phyloP scores from a whole-genome alignment of 495 filamentous ascomycete genomes.

The Penicillium daleae region DNA sequence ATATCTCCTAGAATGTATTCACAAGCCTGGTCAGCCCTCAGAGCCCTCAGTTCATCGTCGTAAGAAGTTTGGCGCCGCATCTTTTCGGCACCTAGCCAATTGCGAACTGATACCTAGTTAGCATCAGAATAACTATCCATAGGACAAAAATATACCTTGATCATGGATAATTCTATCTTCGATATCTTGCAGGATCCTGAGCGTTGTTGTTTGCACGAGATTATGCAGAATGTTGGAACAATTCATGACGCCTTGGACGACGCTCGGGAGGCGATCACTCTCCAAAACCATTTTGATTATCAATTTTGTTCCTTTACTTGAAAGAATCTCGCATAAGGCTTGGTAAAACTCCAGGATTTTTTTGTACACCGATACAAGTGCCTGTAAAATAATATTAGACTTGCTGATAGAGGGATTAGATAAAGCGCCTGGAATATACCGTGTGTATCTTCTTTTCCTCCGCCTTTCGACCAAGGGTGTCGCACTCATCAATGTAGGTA shows the following conservation, averaged over 20 bases:
- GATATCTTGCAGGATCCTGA: neutral
- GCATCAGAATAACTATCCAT: too few relatives aligned
- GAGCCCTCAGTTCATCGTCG: too few relatives aligned
- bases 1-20: too few relatives aligned
- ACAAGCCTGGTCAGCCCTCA: too few relatives aligned
- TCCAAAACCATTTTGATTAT: neutral
- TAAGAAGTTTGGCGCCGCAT: too few relatives aligned
- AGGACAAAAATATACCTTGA: neutral
- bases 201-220: neutral
- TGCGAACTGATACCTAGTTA: too few relatives aligned
- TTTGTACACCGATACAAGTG: constrained; percentile 3
- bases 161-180: neutral
- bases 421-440: neutral
- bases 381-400: neutral
- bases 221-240: neutral
- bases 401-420: neutral
- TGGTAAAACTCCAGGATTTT: constrained; percentile 8
- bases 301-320: neutral
- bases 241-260: neutral
- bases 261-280: neutral
- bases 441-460: neutral
- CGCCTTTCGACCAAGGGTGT: neutral
- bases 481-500: constrained; percentile 8
- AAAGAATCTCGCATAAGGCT: neutral
- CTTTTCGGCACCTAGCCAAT: too few relatives aligned